Evolutionary conservation across 352 stramenopile genomes (phyloP), one percentile per base, ranked within the genome.

Genomic region (Globisporangium echinulatum): DNA sequence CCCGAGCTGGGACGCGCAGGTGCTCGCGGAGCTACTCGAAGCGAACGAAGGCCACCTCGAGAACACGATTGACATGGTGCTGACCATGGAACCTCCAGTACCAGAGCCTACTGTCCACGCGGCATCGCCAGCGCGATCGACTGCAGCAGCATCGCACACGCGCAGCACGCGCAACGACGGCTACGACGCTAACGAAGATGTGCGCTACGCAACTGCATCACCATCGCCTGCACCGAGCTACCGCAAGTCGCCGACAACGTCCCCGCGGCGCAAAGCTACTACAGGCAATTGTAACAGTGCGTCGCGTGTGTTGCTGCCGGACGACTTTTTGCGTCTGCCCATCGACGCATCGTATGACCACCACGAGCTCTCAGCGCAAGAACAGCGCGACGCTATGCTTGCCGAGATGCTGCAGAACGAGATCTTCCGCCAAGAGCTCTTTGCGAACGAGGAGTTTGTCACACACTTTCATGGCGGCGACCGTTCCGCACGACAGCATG

Each of bases 331-430:
- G 46, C 68, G 74, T 7, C 59, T 94, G 48, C 82, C 85, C 4
- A 54, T 53, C 2, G 69, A 77, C 25, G 64, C 54, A 8, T 38
- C 46, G 7, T 56, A 61, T 47, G 57, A 46, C 36, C 38, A 50
- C 40, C 58, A 58, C 19, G 53, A 61, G 47, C 50, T 87, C 65
- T 80, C 74, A 7, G 81, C 86, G 25, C 85, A 92, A 61, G 82
- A 91, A 53, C 69, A 85, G 44, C 76, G 79, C 47, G 82, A 94
- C 57, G 79, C 79, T 1, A 70, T 82, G 42, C 59, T 94, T 44
- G 85, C 85, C 7, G 76, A 77, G 17, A 94, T 92, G 85, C 52
- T 94, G 49, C 85, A 94, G 62, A 84, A 91, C 54, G 81, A 92
- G 66, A 83, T 92, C 60, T 91, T 93, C 61, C 81, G 82, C 13